Evolutionary conservation across 2,329 filamentous ascomycete species (phyloP).

Genomic region (Penicillium nordicum): DNA sequence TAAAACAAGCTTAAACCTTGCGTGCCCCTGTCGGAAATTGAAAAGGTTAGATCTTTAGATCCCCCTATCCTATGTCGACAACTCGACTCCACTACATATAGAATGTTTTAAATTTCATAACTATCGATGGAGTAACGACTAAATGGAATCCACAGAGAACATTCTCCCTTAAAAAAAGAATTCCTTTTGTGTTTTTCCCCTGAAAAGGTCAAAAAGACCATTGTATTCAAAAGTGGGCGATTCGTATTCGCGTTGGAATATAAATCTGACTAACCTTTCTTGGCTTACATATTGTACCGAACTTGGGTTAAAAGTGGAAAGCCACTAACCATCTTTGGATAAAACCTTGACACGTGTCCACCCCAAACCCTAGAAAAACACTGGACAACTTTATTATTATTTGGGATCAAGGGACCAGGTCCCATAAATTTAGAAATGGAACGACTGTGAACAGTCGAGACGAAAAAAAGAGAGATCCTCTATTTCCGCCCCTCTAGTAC

Average conservation of each 20-base stretch:
- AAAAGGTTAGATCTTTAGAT: conserved; percentile 5
- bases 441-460: neutral
- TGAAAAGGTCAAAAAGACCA: neutral
- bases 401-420: conserved; percentile 1
- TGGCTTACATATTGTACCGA: neutral
- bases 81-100: neutral
- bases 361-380: conserved; percentile 6
- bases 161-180: neutral
- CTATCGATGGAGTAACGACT: neutral
- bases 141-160: neutral
- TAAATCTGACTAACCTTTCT: neutral
- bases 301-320: neutral
- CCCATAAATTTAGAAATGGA: neutral
- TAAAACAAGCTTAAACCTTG: conserved; percentile 23
- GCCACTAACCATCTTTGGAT: neutral
- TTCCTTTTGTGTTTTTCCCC: neutral
- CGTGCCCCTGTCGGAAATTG: conserved; percentile 14
- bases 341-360: conserved; percentile 7
- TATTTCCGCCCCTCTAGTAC: neutral
- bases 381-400: conserved; percentile 1
- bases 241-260: conserved; percentile 1
- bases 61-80: neutral
- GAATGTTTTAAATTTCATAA: neutral
- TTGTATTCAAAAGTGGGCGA: neutral
- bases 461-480: neutral